Evolutionary conservation across 2,329 filamentous ascomycete genomes (phyloP).

Genomic region (Lasiodiplodia theobromae): DNA sequence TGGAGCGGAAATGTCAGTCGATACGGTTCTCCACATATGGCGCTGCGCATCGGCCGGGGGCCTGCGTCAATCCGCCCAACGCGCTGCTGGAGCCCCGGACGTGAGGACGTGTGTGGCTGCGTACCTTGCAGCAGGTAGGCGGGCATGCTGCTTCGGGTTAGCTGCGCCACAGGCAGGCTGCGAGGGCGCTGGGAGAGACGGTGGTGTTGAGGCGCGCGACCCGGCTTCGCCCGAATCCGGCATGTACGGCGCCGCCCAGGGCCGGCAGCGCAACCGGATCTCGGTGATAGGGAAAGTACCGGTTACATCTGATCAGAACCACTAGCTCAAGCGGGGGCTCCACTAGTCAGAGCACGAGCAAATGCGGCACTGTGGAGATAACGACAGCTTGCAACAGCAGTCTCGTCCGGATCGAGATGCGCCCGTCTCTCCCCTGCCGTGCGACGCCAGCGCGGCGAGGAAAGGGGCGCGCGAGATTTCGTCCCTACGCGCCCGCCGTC

Average conservation of each 20-base stretch:
- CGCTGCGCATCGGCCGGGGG: conserved; percentile 9
- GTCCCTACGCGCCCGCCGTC: neutral
- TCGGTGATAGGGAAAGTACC: conserved; percentile 25
- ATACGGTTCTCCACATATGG: conserved; percentile 27
- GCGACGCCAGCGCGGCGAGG: conserved; percentile 13
- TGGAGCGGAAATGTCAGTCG: conserved; percentile 28
- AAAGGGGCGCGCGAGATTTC: conserved; percentile 14
- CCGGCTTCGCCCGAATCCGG: conserved; percentile 18
- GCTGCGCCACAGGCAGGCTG: conserved; percentile 15
- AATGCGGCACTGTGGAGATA: conserved; percentile 30
- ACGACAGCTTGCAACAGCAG: conserved; percentile 25
- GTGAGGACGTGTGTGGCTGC: conserved; percentile 13
- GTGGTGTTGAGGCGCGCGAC: conserved; percentile 28
- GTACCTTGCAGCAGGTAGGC: conserved; percentile 13
- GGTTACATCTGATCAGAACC: conserved; percentile 20
- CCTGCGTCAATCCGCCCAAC: conserved; percentile 20
- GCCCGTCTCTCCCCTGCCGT: conserved; percentile 23
- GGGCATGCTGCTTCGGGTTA: conserved; percentile 19
- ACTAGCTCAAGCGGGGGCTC: conserved; percentile 29
- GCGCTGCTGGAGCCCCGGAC: conserved; percentile 13
- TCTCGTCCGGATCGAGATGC: conserved; percentile 27
- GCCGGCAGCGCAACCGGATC: conserved; percentile 9
- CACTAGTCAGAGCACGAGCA: conserved; percentile 28
- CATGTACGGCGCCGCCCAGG: conserved; percentile 9
- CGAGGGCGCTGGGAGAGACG: neutral